Base-by-base conservation (phyloP, 1,139 yeast genomes). In the Debaryomyces sp. region DNA sequence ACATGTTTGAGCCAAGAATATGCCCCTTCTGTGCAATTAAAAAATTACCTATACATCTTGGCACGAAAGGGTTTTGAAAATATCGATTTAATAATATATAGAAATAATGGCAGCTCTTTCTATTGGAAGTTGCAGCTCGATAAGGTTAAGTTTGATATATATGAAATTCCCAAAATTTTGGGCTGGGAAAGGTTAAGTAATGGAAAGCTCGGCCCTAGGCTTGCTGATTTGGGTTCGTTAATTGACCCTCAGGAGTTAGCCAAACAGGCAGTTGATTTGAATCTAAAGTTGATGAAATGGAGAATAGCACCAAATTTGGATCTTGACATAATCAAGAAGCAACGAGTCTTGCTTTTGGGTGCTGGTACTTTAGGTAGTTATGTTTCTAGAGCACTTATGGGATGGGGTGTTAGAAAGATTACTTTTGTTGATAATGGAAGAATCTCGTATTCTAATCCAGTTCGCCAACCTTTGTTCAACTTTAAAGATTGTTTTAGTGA, bases 361-460 rank as follows among this genome's bases (percentile, higher is more conserved):
- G 89, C 99, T 0, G 99, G 99, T 4, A 95, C 99, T 2, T 75
- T 95, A 12, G 99, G 99, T 0, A 87, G 96, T 53, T 91, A 92
- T 62, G 95, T 94, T 8, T 81, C 96, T 0, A 73, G 99, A 50
- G 86, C 89, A 0, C 69, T 94, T 36, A 66, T 94, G 65, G 98
- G 96, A 0, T 94, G 99, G 99, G 99, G 99, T 2, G 92, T 91
- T 0, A 72, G 88, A 33, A 75, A 81, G 34, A 85, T 94, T 26
- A 87, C 97, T 0, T 84, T 94, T 68, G 95, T 94, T 1, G 99
- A 94, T 66, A 90, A 81, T 62, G 96, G 98, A 1, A 71, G 80
- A 26, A 89, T 95, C 0, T 90, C 97, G 1, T 90, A 85, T 64
- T 89, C 97, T 7, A 94, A 94, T 59, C 99, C 99, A 0, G 99